Evolutionary conservation across 805 yeast genomes (phyloP).

Genomic region (Starmerella bombicola): DNA sequence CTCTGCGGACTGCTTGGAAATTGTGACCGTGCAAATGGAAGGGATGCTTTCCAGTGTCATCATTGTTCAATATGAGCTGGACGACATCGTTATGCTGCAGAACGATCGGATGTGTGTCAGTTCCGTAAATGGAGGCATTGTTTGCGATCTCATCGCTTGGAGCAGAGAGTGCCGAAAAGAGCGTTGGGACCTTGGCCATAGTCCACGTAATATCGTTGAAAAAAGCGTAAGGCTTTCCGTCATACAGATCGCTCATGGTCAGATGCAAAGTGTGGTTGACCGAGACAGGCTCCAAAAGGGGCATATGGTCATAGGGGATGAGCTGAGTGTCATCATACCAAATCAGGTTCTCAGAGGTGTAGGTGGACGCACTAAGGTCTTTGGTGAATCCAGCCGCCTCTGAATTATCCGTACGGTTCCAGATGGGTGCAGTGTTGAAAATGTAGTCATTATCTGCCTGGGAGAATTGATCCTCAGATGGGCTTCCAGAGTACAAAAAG

Average conservation of each 20-base stretch:
- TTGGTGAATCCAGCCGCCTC: conserved; percentile 25
- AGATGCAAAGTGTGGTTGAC: conserved; percentile 54
- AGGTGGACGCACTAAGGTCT: conserved; percentile 20
- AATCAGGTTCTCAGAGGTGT: conserved; percentile 35
- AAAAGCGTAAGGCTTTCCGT: conserved; percentile 93
- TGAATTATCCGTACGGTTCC: conserved; percentile 28
- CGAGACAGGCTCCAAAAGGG: conserved; percentile 54
- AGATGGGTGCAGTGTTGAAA: conserved; percentile 38
- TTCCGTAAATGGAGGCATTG: conserved; percentile 60
- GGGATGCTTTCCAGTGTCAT: conserved; percentile 89
- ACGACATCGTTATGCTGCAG: conserved; percentile 54
- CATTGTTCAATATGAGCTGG: conserved; percentile 73
- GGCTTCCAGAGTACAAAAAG: conserved; percentile 36
- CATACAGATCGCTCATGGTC: conserved; percentile 65
- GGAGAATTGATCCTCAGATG: conserved; percentile 11
- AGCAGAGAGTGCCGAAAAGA: conserved; percentile 65
- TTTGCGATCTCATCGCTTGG: conserved; percentile 37
- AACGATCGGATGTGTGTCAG: conserved; percentile 65
- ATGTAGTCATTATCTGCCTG: conserved; percentile 44
- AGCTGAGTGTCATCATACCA: conserved; percentile 69
- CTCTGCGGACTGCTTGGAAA: conserved; percentile 70
- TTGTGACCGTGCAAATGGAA: conserved; percentile 94
- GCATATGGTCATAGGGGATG: conserved; percentile 47
- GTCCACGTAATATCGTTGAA: conserved; percentile 76
- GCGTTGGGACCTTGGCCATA: conserved; percentile 73